phyloP scores from a whole-genome alignment of 805 yeast species.

The Ogataea degrootiae region DNA sequence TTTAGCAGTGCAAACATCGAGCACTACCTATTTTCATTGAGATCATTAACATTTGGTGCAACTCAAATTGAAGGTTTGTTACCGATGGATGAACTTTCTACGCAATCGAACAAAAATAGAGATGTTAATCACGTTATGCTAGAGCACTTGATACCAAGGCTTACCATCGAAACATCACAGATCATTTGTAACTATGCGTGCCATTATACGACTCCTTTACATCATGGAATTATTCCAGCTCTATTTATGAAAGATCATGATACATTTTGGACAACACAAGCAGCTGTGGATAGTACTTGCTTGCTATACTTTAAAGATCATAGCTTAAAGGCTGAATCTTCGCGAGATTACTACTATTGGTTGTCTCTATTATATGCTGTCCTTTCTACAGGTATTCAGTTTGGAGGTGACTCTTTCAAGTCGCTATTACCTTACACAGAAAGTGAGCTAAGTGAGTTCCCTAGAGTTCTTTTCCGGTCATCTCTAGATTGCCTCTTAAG shows the following conservation, averaged over 20 bases:
- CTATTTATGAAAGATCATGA: conserved; percentile 22
- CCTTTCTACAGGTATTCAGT: conserved; percentile 19
- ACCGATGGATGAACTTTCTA: conserved; percentile 11
- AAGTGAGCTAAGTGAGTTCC: conserved; percentile 10
- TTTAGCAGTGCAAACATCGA: conserved; percentile 13
- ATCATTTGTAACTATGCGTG: conserved; percentile 20
- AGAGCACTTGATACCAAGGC: conserved; percentile 5
- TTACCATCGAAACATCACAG: conserved; percentile 11
- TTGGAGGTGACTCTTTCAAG: conserved; percentile 17
- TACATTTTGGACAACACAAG: conserved; percentile 15
- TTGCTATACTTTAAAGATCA: conserved; percentile 8
- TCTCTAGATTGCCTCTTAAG: conserved; percentile 19
- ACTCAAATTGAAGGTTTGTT: conserved; percentile 17
- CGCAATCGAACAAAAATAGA: conserved; percentile 2
- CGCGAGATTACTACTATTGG: conserved; percentile 23
- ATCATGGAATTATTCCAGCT: conserved; percentile 19
- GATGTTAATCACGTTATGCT: conserved; percentile 6
- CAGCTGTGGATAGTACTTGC: conserved; percentile 6
- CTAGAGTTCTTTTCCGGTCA: conserved; percentile 17
- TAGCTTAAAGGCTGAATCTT: conserved; percentile 7
- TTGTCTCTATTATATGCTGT: conserved; percentile 21
- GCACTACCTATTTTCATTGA: conserved; percentile 17
- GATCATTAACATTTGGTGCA: conserved; percentile 21
- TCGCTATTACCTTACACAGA: conserved; percentile 7
- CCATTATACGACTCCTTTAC: conserved; percentile 20